Percentiles rank a stretch among this genome's conserved stretches.
Conservation (phyloP, 768 basidiomycete genomes). For the Suillus tomentosus region DNA sequence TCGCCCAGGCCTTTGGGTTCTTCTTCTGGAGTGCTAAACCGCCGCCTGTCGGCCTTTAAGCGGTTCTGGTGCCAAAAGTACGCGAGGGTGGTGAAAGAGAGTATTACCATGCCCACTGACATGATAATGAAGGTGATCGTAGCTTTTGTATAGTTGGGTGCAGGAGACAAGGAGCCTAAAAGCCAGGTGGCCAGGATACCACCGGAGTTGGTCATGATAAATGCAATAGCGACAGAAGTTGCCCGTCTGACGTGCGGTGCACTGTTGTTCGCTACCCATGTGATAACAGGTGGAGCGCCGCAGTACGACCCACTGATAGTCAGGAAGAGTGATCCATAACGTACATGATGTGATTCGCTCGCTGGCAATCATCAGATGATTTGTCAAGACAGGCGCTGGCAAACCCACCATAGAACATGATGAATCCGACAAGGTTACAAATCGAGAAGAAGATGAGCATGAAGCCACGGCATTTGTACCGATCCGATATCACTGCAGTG, state of each 20-base stretch:
- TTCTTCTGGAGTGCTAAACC: constrained; percentile 29
- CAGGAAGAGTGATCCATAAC: constrained; percentile 60
- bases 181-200: constrained; percentile 67
- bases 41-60: constrained; percentile 44
- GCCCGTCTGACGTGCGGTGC: constrained; percentile 58
- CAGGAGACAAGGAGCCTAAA: constrained; percentile 48
- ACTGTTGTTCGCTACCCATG: constrained; percentile 66
- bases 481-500: constrained; percentile 53
- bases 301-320: constrained; percentile 54
- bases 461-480: constrained; percentile 51
- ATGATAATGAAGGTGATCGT: constrained; percentile 38
- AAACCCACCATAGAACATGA: constrained; percentile 53
- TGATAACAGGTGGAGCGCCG: constrained; percentile 52
- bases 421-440: constrained; percentile 50
- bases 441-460: constrained; percentile 46
- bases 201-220: constrained; percentile 59
- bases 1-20: constrained; percentile 50
- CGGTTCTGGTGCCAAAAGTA: constrained; percentile 48
- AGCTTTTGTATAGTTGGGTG: constrained; percentile 52
- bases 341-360: constrained; percentile 37
- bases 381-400: neutral
- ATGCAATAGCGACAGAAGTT: constrained; percentile 56
- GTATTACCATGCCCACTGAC: constrained; percentile 42
- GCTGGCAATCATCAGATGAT: constrained; percentile 17
- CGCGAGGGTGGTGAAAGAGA: constrained; percentile 39